phyloP scores from a whole-genome alignment of 2,329 filamentous ascomycete genomes.

The Ascochyta viciae-villosae region DNA sequence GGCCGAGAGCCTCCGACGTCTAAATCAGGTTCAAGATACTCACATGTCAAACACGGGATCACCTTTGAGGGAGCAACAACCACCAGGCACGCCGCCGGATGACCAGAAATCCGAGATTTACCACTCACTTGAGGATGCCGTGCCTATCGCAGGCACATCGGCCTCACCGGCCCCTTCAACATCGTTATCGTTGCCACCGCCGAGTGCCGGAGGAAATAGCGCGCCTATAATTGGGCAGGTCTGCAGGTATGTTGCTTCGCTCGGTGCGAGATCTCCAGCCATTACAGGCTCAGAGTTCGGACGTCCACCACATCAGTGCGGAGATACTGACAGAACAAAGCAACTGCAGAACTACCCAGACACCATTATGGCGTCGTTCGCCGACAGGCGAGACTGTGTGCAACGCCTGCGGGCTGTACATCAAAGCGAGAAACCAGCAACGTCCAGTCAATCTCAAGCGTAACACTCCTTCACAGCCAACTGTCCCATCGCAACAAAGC shows the following conservation, averaged over 20 bases:
- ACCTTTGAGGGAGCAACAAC: constrained; percentile 25
- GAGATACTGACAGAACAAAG: constrained; percentile 57
- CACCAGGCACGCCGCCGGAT: constrained; percentile 25
- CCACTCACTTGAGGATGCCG: constrained; percentile 51
- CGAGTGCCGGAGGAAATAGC: constrained; percentile 31
- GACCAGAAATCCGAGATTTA: constrained; percentile 44
- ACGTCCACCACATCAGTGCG: constrained; percentile 7
- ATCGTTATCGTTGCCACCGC: constrained; percentile 26
- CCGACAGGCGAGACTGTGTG: constrained; percentile 94
- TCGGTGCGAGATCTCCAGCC: not conserved
- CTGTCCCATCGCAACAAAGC: constrained; percentile 47
- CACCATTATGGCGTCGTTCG: constrained; percentile 92
- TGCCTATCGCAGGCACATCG: constrained; percentile 36
- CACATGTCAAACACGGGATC: constrained; percentile 29
- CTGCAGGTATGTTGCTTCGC: constrained; percentile 67
- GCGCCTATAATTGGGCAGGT: constrained; percentile 66
- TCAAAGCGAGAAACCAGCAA: constrained; percentile 90
- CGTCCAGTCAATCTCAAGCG: constrained; percentile 91
- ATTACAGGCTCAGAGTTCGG: not conserved
- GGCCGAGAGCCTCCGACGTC: constrained; percentile 54
- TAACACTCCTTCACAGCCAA: constrained; percentile 57
- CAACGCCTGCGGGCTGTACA: constrained; percentile 94
- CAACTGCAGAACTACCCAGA: constrained; percentile 93
- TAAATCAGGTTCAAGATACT: constrained; percentile 54
- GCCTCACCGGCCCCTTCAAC: constrained; percentile 32